These are phyloP conservation scores for Cryphonectria japonica DNA, from an alignment of 2,329 filamentous ascomycete species.

Conservation along the genomic window DNA sequence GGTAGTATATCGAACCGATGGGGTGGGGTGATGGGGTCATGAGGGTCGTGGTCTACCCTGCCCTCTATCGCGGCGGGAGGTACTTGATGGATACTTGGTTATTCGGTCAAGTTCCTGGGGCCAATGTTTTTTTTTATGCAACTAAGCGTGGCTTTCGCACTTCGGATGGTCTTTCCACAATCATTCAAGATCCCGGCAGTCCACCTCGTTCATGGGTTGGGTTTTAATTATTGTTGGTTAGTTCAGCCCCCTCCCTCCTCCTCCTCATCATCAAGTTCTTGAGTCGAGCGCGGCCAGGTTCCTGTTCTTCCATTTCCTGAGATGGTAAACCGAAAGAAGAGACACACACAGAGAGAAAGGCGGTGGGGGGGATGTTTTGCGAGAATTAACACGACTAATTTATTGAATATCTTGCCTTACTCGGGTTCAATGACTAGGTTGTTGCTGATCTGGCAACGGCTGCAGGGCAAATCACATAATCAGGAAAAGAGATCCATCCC, in stretches of 20 bases:
- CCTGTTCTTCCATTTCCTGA: background rate
- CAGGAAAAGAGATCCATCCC: no score
- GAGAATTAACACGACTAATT: background rate
- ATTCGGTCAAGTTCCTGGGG: conserved; percentile 7
- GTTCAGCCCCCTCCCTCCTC: background rate
- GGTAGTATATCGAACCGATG: background rate
- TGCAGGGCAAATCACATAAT: no score
- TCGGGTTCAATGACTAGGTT: background rate
- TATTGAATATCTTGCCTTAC: background rate
- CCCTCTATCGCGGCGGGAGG: background rate
- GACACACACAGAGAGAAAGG: background rate
- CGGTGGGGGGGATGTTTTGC: background rate
- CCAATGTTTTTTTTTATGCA: background rate
- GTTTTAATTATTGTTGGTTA: background rate
- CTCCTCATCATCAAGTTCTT: background rate
- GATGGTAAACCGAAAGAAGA: background rate
- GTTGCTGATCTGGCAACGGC: no score
- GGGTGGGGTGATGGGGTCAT: conserved; percentile 5
- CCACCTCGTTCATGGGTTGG: background rate
- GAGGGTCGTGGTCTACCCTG: background rate
- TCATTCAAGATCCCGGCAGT: background rate
- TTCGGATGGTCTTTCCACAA: background rate
- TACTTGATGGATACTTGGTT: conserved; percentile 5
- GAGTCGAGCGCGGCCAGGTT: background rate
- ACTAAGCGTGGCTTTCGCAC: background rate